Evolutionary conservation across 208 protist genomes (phyloP).

Genomic region (Crithidia mellificae): DNA sequence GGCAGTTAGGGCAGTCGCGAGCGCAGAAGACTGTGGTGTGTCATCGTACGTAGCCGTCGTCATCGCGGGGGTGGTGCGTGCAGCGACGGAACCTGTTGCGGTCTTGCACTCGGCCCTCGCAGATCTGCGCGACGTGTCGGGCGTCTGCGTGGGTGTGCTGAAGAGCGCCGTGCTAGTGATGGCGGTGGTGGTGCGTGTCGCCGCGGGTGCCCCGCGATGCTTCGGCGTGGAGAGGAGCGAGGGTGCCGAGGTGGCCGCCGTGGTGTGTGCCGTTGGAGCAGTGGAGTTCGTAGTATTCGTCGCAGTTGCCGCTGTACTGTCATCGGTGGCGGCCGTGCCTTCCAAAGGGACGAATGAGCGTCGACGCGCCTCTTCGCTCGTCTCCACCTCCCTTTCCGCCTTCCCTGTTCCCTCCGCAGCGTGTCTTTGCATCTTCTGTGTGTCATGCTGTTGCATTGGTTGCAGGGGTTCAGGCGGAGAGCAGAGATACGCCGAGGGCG

Average conservation of each 20-base stretch:
- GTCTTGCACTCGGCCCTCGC: not conserved
- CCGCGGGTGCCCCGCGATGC: not conserved
- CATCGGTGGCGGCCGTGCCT: no score
- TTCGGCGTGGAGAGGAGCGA: not conserved
- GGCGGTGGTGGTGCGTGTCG: not conserved
- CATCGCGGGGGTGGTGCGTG: not conserved
- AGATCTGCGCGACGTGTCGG: not conserved
- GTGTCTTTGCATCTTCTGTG: no score
- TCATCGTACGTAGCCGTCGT: not conserved
- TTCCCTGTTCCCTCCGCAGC: not conserved
- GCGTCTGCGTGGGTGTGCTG: constrained; percentile 1
- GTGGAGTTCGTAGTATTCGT: no score
- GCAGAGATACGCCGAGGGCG: not conserved
- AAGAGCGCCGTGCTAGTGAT: constrained; percentile 9
- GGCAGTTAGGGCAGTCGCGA: no score
- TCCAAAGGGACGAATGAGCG: not conserved
- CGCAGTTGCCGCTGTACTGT: no score
- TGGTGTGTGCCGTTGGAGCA: no score
- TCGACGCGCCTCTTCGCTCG: not conserved
- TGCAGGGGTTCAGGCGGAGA: not conserved
- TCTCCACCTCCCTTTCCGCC: not conserved
- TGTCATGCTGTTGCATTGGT: not conserved
- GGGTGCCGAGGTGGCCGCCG: not conserved
- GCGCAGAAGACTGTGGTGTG: not conserved
- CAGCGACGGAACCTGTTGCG: not conserved